phyloP scores from a whole-genome alignment of 768 basidiomycete species.

The Boletus vermiculosoides region DNA sequence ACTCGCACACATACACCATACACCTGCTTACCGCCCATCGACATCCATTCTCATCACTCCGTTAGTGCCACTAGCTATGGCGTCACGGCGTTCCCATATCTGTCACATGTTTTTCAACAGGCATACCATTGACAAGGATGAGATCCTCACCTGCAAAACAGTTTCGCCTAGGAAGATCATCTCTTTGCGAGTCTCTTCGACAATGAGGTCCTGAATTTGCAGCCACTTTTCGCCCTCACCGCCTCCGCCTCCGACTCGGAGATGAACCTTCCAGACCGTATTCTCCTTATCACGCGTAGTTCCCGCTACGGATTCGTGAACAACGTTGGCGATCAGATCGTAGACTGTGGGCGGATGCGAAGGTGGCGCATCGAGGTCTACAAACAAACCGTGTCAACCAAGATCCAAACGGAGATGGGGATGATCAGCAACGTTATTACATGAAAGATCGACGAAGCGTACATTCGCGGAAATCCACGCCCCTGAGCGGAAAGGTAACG shows the following conservation, averaged over 20 bases:
- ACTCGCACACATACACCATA: conserved; percentile 1
- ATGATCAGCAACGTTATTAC: conserved; percentile 20
- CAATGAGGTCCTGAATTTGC: conserved; percentile 93
- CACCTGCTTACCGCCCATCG: conserved; percentile 27
- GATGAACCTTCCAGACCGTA: conserved; percentile 90
- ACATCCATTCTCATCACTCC: conserved; percentile 30
- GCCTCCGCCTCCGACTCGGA: conserved; percentile 70
- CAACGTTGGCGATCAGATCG: conserved; percentile 94
- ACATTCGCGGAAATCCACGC: conserved; percentile 93
- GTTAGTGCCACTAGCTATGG: conserved; percentile 13
- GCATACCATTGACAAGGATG: background rate
- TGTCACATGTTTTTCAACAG: conserved; percentile 27
- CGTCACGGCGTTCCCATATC: conserved; percentile 64
- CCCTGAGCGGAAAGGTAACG: conserved; percentile 93
- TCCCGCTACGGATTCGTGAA: conserved; percentile 93
- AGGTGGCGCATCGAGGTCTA: conserved; percentile 77
- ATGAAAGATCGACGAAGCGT: conserved; percentile 37
- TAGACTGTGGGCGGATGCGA: conserved; percentile 68
- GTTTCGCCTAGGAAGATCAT: conserved; percentile 98
- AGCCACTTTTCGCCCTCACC: conserved; percentile 93
- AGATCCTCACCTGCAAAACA: conserved; percentile 74
- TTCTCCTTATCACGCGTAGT: conserved; percentile 91
- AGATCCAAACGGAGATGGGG: conserved; percentile 25
- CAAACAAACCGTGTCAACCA: conserved; percentile 15
- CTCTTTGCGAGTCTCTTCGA: conserved; percentile 93